Evolutionary conservation across 257 asterid species (phyloP), one percentile per base, ranked within the genome.

Genomic region (Phtheirospermum japonicum): DNA sequence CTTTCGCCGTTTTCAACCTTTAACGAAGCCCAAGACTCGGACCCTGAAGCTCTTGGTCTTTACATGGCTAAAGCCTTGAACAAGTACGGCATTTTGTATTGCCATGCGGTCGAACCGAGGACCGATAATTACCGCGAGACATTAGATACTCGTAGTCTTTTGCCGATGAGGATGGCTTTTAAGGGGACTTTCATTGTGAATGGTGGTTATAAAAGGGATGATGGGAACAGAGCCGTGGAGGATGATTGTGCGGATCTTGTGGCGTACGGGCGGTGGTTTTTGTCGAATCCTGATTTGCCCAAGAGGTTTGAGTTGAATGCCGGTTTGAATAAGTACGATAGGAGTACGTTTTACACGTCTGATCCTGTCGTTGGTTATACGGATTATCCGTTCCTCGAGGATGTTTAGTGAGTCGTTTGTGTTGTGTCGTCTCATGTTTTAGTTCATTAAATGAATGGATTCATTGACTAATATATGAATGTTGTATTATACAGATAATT

Each of bases 31-130:
- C 18, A 16, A 6, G 59, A 72, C 52, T 60, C 77, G 28, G 31
- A 67, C 46, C 77, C 77, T 6, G 14, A 32, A 1, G 61, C 43
- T 5, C 28, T 69, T 0, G 61, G 69, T 19, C 43, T 72, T 10
- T 49, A 73, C 49, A 49, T 73, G 74, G 74, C 68, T 17, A 40
- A 68, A 23, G 67, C 58, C 19, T 59, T 73, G 0, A 50, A 53
- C 45, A 57, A 57, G 9, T 59, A 14, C 37, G 33, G 45, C 11
- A 43, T 77, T 59, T 30, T 71, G 45, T 77, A 73, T 31, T 61
- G 63, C 4, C 82, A 77, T 17, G 18, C 69, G 39, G 39, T 55
- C 39, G 59, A 54, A 2, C 59, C 59, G 13, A 10, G 60, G 26
- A 2, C 5, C 13, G 8, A 5, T 10, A 14, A 7, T 26, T 4